Base-by-base conservation (phyloP, 2,329 filamentous ascomycete species). In the Fusarium sarcochroum region DNA sequence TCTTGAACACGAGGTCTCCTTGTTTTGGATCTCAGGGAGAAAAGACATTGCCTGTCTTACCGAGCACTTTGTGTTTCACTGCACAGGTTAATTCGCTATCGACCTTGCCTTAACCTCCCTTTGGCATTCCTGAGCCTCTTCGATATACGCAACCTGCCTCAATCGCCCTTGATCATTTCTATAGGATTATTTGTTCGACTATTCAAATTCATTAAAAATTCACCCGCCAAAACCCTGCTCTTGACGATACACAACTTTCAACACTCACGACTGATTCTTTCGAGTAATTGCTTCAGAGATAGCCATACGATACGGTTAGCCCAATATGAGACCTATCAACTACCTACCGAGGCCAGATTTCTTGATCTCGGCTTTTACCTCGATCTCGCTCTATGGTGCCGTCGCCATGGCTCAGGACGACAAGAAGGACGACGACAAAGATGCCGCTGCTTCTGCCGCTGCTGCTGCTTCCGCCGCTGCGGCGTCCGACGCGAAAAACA, bases 371-470 rank as follows among this genome's bases (percentile, higher is more conserved):
- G 68, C 71, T 20, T 42, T 79, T 18, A 62, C 68, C 20, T 70
- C 75, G 8, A 40, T 76, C 37, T 70, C 76, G 17, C 49, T 80
- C 11, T 73, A 79, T 37, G 71, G 76, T 45, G 60, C 71, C 18
- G 65, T 79, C 14, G 75, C 58, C n/a, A 66, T 76, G 55, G 80
- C 80, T n/a, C 78, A 80, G 63, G 54, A 70, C 34, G 34, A 64
- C 48, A 61, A 72, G 44, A 66, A 71, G 35, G 65, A 71, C 18
- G 60, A 63, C 52, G 66, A 66, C 52, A 56, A 58, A 54, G 34
- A 61, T 56, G 63, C 64, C 44, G 35, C 64, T 35, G 57, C 62
- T n/a, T 53, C 73, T 18, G 61, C 73, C 23, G 61, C 62, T 40
- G 17, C 53, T 32, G 49, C 63, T 8, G 52, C 64, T 18, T 41